These are phyloP conservation scores for Trametes villosa DNA, from an alignment of 768 basidiomycete genomes.

Conservation along the genomic window DNA sequence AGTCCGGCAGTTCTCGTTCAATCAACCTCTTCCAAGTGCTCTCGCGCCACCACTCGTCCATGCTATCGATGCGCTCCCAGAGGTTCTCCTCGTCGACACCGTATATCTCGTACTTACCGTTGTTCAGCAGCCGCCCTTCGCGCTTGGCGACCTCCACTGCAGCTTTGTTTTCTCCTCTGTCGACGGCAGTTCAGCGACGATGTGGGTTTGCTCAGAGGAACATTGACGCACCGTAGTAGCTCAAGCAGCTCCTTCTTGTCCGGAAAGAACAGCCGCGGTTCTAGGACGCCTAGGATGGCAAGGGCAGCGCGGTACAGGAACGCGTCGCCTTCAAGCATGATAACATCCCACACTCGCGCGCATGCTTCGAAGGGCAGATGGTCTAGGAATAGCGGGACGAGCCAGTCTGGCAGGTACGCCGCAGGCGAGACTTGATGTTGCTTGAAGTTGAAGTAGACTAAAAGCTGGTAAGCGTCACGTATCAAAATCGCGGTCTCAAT, in stretches of 20 bases:
- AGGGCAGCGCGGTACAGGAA: slow-evolving; percentile 86
- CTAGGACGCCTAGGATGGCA: slow-evolving; percentile 81
- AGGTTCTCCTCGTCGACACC: slow-evolving; percentile 83
- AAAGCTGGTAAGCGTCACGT: neutral
- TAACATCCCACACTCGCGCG: slow-evolving; percentile 86
- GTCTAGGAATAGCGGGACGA: slow-evolving; percentile 78
- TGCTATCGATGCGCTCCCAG: slow-evolving; percentile 80
- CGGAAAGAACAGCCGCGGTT: slow-evolving; percentile 88
- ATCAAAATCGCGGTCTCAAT: neutral
- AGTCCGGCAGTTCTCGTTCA: slow-evolving; percentile 84
- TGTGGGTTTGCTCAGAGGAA: too few relatives aligned
- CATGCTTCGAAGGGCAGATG: slow-evolving; percentile 93
- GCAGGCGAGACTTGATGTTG: slow-evolving; percentile 88
- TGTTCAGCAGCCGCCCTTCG: slow-evolving; percentile 63
- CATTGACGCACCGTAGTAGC: slow-evolving; percentile 72
- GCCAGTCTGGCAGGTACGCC: slow-evolving; percentile 83
- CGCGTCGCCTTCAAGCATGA: slow-evolving; percentile 87
- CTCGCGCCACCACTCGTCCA: slow-evolving; percentile 94
- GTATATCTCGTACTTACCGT: slow-evolving; percentile 85
- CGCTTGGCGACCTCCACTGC: slow-evolving; percentile 81
- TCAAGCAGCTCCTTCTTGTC: slow-evolving; percentile 79
- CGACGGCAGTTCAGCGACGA: neutral
- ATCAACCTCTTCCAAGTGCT: slow-evolving; percentile 86
- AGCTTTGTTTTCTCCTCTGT: slow-evolving; percentile 81
- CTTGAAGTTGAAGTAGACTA: slow-evolving; percentile 95